These are phyloP conservation scores for Eucalyptus shirleyi DNA, from an alignment of 345 rosid genomes.

Conservation along the genomic window DNA sequence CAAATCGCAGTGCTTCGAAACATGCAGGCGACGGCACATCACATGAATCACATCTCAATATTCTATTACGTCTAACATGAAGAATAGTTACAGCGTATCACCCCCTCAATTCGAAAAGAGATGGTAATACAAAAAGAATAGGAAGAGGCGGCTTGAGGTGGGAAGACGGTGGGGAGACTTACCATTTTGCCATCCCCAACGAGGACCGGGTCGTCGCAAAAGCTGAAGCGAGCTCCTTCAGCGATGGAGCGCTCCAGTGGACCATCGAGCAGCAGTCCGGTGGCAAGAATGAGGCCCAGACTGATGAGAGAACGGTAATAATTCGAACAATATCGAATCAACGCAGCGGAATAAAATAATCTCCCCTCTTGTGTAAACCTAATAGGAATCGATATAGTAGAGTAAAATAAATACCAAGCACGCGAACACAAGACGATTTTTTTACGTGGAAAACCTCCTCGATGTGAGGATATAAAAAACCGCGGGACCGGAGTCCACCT, in stretches of 20 bases:
- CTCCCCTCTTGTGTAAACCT: no score
- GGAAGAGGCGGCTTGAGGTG: not conserved
- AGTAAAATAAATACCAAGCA: no score
- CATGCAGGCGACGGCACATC: not conserved
- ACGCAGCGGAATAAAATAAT: no score
- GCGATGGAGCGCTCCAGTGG: not conserved
- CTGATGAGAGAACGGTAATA: no score
- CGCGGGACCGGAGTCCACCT: no score
- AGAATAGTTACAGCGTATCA: not conserved
- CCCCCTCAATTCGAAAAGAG: not conserved
- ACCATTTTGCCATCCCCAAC: conserved; percentile 18
- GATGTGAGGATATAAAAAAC: no score
- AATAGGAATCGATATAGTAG: no score
- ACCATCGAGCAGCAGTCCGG: not conserved
- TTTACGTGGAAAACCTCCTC: no score
- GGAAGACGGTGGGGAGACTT: not conserved
- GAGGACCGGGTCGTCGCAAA: not conserved
- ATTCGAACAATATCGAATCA: no score
- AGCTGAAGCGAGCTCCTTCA: conserved; percentile 2
- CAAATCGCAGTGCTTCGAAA: no score
- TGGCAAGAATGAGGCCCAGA: not conserved
- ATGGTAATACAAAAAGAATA: not conserved
- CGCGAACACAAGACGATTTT: no score
- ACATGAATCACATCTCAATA: not conserved
- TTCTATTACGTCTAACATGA: not conserved